These are phyloP conservation scores for Nicotiana tabacum DNA, from an alignment of 257 asterid genomes.

Conservation along the genomic window DNA sequence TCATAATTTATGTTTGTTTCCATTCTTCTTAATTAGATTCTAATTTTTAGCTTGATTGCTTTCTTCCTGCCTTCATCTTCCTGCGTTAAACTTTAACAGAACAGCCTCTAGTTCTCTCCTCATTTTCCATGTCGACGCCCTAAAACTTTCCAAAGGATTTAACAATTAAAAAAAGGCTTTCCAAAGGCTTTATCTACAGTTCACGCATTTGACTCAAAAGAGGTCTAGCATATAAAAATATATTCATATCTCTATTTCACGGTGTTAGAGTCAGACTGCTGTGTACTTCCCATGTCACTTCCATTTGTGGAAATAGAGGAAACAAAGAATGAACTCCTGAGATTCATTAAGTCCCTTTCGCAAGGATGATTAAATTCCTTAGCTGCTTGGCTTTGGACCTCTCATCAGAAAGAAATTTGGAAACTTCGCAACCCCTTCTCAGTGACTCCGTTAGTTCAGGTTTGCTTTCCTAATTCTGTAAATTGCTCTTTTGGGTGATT, in stretches of 20 bases:
- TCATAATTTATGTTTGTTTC: not conserved
- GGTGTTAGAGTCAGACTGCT: not conserved
- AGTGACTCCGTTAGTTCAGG: not conserved
- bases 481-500: not conserved
- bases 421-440: not conserved
- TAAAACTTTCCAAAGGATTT: not conserved
- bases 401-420: not conserved
- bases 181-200: not conserved
- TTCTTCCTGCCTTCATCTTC: not conserved
- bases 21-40: not conserved
- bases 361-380: not conserved
- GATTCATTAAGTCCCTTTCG: not conserved
- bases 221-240: not conserved
- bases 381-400: not conserved
- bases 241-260: not conserved
- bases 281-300: not conserved
- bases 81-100: not conserved
- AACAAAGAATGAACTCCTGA: not conserved
- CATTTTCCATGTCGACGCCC: not conserved
- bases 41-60: not conserved
- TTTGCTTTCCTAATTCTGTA: not conserved
- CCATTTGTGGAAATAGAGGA: not conserved
- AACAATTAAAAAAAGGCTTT: not conserved
- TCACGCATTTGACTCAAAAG: not conserved
- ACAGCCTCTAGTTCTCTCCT: not conserved